Evolutionary conservation across 2,329 filamentous ascomycete genomes (phyloP), one percentile per base, ranked within the genome.

Genomic region (Dryadomyces quercivorus): DNA sequence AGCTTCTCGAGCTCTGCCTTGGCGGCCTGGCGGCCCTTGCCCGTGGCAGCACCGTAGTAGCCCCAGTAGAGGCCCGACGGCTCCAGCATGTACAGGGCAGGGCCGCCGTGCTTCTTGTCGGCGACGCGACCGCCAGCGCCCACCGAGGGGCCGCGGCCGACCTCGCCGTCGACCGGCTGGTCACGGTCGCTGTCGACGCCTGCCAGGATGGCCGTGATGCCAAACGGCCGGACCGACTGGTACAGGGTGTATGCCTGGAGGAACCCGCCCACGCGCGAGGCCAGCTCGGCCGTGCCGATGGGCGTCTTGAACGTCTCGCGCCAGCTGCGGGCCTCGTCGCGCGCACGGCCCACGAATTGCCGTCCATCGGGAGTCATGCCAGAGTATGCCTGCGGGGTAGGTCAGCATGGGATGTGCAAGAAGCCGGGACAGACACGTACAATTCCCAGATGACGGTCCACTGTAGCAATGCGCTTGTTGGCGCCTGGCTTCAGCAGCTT

Each of bases 1-100:
- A 98, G 79, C 80, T 98, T 98, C 80, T 98, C 93, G 58, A 98
- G 81, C 76, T 98, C 93, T 9, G 92, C 90, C 78, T 98, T 98
- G 66, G 93, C 93, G 53, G 91, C 86, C 75, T 98, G 93, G 63
- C 93, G 81, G 59, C 93, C 93, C 74, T 98, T 98, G 66, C 93
- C 93, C 15, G 93, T 96, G 51, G 93, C 93, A 43, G 93, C 93
- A 63, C 93, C 93, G 70, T 96, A 96, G 78, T 98, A 98, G 57
- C 93, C 93, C 93, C 93, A 98, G 77, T 95, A 97, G 62, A 92
- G 74, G 55, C 93, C 93, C 65, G 90, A 95, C 45, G 93, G 93
- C 76, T 98, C 93, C 63, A 98, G 92, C 93, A 98, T 98, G 79
- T 96, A 98, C 58, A 98, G 81, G 59, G 84, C 91, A 21, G 93